phyloP scores from a whole-genome alignment of 1,139 yeast genomes.

The Chernovozyma sophiae-reginae region DNA sequence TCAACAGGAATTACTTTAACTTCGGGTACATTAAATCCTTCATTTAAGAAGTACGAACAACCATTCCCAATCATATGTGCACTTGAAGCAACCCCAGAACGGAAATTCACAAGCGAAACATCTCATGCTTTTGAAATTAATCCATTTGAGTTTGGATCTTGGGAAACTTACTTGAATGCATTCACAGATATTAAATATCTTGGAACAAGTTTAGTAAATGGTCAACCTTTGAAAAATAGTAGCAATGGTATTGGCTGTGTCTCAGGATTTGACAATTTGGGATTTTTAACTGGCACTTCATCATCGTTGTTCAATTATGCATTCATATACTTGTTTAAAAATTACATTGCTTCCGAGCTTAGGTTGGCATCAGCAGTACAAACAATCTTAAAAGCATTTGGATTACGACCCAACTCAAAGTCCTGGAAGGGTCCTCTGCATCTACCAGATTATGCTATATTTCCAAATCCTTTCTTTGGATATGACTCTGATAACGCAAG shows the following conservation, averaged over 20 bases:
- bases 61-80: slow-evolving; percentile 43
- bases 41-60: slow-evolving; percentile 24
- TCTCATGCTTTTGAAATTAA: slow-evolving; percentile 50
- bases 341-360: slow-evolving; percentile 33
- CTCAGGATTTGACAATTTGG: slow-evolving; percentile 65
- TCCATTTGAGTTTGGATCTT: slow-evolving; percentile 69
- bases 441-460: slow-evolving; percentile 65
- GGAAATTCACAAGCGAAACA: slow-evolving; percentile 14
- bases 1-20: slow-evolving; percentile 33
- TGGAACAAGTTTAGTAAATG: slow-evolving; percentile 46
- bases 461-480: slow-evolving; percentile 72
- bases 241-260: slow-evolving; percentile 33
- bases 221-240: slow-evolving; percentile 20
- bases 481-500: slow-evolving; percentile 9
- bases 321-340: slow-evolving; percentile 42
- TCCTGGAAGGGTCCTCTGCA: slow-evolving; percentile 20
- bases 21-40: slow-evolving; percentile 14
- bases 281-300: slow-evolving; percentile 69
- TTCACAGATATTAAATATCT: slow-evolving; percentile 51
- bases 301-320: slow-evolving; percentile 65
- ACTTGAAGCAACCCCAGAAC: slow-evolving; percentile 26
- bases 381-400: slow-evolving; percentile 44
- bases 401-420: slow-evolving; percentile 29
- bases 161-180: slow-evolving; percentile 50
- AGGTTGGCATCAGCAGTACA: slow-evolving; percentile 40